Base-by-base conservation (phyloP, 164 flowering plant genomes). In the Nelumbo lutea region DNA sequence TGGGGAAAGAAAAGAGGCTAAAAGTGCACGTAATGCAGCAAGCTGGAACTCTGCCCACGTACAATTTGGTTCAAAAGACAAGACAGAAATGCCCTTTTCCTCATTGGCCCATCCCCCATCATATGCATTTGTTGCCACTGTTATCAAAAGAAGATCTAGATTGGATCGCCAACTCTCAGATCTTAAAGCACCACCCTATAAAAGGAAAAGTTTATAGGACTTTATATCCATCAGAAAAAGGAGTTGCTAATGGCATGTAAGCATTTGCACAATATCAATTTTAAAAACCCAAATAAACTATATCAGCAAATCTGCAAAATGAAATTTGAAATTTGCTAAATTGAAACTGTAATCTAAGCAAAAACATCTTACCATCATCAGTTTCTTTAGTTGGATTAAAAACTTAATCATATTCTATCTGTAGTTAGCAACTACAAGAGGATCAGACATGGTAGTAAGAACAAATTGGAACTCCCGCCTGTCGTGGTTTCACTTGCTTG, bases 1-100 rank as follows among this genome's bases (percentile, higher is more conserved):
- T 52, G 93, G 87, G 3, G 98, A 89, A 67, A 90, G 86, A 70
- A 91, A 83, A 70, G 96, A 90, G 64, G 96, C 86, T 79, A 88
- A 75, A 73, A 95, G 87, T 59, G 96, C 91, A 50, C 75, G 81
- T 58, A 90, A 78, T 46, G 97, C 84, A 43, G 91, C 89, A 71
- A 89, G 85, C 84, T 87, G 96, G 62, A 90, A 82, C 70, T 87
- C 89, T 64, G 76, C 85, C 80, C 78, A 74, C 44, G 59, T 73
- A 51, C 79, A 66, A 48, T 57, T 60, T 15, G 68, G 64, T 47
- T 73, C 85, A 70, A 69, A 76, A 4, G 73, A 77, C 41, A 72
- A 45, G 60, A 59, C 64, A 62, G 60, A 59, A 52, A 62, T 46
- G 52, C 42, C 52, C 7, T 40, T 76, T 61, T 75, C 84, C 59